Percentiles rank a stretch among this genome's conserved stretches.
Evolutionary conservation across 2,329 filamentous ascomycete species (phyloP).

Genomic region (Elsinoe australis): DNA sequence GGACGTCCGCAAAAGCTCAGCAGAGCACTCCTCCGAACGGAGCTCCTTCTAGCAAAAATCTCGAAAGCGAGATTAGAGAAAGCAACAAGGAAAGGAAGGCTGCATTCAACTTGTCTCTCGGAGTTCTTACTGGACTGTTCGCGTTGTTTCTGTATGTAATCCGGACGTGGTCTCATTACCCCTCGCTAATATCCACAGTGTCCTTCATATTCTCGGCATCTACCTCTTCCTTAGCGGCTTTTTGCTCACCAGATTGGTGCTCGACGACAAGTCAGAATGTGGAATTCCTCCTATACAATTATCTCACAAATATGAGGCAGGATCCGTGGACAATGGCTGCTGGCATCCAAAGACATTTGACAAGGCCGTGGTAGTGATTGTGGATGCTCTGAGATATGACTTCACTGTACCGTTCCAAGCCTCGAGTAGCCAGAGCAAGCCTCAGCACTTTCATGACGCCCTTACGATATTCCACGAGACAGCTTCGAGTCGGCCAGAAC

Average conservation of each 20-base stretch:
- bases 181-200: slow-evolving; percentile 33
- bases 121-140: slow-evolving; percentile 57
- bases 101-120: slow-evolving; percentile 48
- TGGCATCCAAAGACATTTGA: slow-evolving; percentile 95
- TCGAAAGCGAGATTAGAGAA: slow-evolving; percentile 16
- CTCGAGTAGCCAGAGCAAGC: slow-evolving; percentile 19
- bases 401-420: slow-evolving; percentile 76
- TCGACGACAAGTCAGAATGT: slow-evolving; percentile 71
- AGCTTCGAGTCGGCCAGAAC: slow-evolving; percentile 62
- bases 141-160: slow-evolving; percentile 52
- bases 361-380: slow-evolving; percentile 80
- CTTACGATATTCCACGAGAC: slow-evolving; percentile 82
- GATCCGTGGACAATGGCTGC: slow-evolving; percentile 58
- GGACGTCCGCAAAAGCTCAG: background rate
- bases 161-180: too few species aligned
- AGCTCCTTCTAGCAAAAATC: slow-evolving; percentile 3
- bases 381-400: slow-evolving; percentile 93
- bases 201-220: slow-evolving; percentile 71
- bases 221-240: slow-evolving; percentile 94
- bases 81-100: slow-evolving; percentile 36
- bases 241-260: slow-evolving; percentile 74
- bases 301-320: slow-evolving; percentile 35
- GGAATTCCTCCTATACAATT: slow-evolving; percentile 59
- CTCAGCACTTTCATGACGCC: slow-evolving; percentile 73
- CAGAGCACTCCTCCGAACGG: slow-evolving; percentile 1